Evolutionary conservation across 305 asterid species (phyloP).

Genomic region (Rubia tinctorum): DNA sequence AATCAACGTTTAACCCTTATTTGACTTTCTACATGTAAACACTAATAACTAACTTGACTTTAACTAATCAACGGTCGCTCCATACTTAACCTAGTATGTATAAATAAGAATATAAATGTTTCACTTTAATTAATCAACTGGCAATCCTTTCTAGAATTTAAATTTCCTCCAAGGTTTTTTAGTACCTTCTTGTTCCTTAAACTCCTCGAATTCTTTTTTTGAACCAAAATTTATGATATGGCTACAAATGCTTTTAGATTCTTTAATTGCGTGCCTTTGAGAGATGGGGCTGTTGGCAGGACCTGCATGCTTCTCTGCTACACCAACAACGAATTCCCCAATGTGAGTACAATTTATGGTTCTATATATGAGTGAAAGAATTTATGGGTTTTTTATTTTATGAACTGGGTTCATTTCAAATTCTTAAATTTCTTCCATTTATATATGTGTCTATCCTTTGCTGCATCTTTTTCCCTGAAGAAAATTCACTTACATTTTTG

Average conservation of each 20-base stretch:
- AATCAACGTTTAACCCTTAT: too few species aligned
- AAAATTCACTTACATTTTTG: slow-evolving; percentile 31
- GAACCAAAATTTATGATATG: slow-evolving; percentile 38
- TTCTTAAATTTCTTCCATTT: slow-evolving; percentile 10
- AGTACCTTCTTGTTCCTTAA: slow-evolving; percentile 7
- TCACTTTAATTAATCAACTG: too few species aligned
- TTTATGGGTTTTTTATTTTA: slow-evolving; percentile 6
- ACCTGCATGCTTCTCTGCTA: slow-evolving; percentile 99
- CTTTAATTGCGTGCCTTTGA: slow-evolving; percentile 97
- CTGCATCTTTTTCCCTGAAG: slow-evolving; percentile 20
- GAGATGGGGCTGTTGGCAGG: slow-evolving; percentile 99
- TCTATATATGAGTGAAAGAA: not conserved
- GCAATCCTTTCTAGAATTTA: too few species aligned
- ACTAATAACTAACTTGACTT: too few species aligned
- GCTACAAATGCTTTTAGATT: slow-evolving; percentile 80
- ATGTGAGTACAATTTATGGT: slow-evolving; percentile 47
- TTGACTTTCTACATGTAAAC: too few species aligned
- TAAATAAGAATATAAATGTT: too few species aligned
- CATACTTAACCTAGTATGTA: too few species aligned
- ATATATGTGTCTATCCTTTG: slow-evolving; percentile 28
- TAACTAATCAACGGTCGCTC: too few species aligned
- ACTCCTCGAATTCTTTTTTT: not conserved
- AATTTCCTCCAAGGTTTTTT: slow-evolving; percentile 1
- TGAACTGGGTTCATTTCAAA: not conserved
- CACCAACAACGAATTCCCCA: slow-evolving; percentile 94